These are phyloP conservation scores for Trichopus zeylanicus DNA, from an alignment of 116 monocot species.

Conservation along the genomic window DNA sequence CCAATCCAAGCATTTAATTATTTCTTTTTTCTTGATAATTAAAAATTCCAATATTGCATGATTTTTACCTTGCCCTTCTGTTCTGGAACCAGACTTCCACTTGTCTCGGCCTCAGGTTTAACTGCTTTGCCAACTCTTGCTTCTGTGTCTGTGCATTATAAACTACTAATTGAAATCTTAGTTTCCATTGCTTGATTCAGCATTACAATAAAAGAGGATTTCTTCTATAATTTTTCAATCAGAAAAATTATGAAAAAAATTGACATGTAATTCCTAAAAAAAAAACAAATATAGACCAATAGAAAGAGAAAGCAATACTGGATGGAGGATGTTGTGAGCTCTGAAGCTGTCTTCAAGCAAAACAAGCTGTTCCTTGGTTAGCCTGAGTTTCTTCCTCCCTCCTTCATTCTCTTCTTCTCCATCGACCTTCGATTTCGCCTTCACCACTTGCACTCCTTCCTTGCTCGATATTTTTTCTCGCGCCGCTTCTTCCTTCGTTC, in stretches of 20 bases:
- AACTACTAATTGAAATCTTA: no score
- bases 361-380: slow-evolving; percentile 34
- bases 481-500: not conserved
- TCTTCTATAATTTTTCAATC: not conserved
- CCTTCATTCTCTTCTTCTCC: not conserved
- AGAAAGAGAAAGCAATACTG: slow-evolving; percentile 4
- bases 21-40: not conserved
- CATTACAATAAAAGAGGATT: no score
- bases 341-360: slow-evolving; percentile 39
- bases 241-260: not conserved
- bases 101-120: slow-evolving; percentile 8
- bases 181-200: no score
- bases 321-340: slow-evolving; percentile 31
- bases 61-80: slow-evolving; percentile 11
- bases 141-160: slow-evolving; percentile 8
- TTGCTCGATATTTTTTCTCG: not conserved
- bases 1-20: not conserved
- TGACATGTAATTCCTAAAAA: not conserved
- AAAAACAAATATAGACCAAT: not conserved
- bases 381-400: slow-evolving; percentile 44
- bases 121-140: slow-evolving; percentile 10
- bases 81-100: slow-evolving; percentile 22
- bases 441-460: no score
- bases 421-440: not conserved
- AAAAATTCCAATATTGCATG: not conserved